These are phyloP conservation scores for Solanum hybrid DNA, from an alignment of 305 asterid species.

Conservation along the genomic window DNA sequence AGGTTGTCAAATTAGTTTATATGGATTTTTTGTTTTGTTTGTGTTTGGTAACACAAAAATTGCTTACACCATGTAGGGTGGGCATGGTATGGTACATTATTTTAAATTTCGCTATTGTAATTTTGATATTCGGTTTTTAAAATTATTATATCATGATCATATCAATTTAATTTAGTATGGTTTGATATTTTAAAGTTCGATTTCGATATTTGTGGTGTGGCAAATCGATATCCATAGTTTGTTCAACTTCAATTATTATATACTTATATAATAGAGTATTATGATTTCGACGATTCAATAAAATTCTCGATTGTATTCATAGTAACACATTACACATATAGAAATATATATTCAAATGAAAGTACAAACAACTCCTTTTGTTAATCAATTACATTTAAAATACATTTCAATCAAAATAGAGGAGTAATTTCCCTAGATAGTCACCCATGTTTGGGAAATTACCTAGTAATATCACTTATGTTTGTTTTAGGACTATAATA, in stretches of 20 bases:
- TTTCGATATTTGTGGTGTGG: background rate
- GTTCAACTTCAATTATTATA: background rate
- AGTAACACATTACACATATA: background rate
- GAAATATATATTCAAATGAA: too few relatives aligned
- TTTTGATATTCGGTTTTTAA: too few relatives aligned
- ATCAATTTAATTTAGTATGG: background rate
- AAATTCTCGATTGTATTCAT: too few relatives aligned
- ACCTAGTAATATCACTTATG: too few relatives aligned
- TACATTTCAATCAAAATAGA: background rate
- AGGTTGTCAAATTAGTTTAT: background rate
- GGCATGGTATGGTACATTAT: background rate
- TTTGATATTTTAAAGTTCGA: background rate
- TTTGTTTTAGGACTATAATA: too few relatives aligned
- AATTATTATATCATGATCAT: too few relatives aligned
- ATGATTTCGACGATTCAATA: background rate
- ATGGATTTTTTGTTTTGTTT: background rate
- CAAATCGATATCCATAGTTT: too few relatives aligned
- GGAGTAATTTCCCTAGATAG: too few relatives aligned
- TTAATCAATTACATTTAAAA: too few relatives aligned
- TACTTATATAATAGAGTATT: too few relatives aligned
- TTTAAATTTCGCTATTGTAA: too few relatives aligned
- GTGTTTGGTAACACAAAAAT: background rate
- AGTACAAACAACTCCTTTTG: background rate
- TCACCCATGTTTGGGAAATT: too few relatives aligned
- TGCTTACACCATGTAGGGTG: background rate